Base-by-base conservation (phyloP, 1,284 basidiomycete genomes). In the Agaricales sp. region DNA sequence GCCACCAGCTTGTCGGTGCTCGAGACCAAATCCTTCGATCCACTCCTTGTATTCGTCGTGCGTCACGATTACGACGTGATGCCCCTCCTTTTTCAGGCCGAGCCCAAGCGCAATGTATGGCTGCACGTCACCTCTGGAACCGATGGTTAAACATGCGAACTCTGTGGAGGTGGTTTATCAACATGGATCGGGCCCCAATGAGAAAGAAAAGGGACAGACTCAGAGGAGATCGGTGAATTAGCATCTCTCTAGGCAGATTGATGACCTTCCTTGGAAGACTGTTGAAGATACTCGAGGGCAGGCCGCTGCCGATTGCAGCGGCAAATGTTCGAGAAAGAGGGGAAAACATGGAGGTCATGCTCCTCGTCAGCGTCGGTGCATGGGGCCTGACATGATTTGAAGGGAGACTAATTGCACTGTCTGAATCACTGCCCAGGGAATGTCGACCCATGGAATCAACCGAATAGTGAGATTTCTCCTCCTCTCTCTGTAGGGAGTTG, bases 1-100 rank as follows among this genome's bases (percentile, higher is more conserved):
- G 1, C 87, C 87, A 2, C 87, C 87, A 3, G 86, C 81, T 45
- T 78, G 73, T 16, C 78, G 69, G 63, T 88, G 86, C 44, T 69
- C 71, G 53, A 90, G 75, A 2, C 81, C 85, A 59, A 79, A 84
- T 3, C 77, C 70, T 55, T 77, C 70, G 26, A 80, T 65, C 78
- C 77, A 82, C 2, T 57, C 58, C 57, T 76, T 74, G 59, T 81
- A 83, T 58, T 83, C 79, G 52, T 70, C 68, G 61, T 83, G 80
- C 12, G 80, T 81, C 4, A 80, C 76, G 46, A 83, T 80, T 4
- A 71, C 74, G 16, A 71, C 69, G n/a, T 61, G 61, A 55, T 83
- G 80, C 0, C 76, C 75, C 52, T 78, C 70, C 54, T 66, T 66
- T 66, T 68, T 69, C 45, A 80, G 60, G 11, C 66, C 68, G 12